These are phyloP conservation scores for Pulveroboletus sp. DNA, from an alignment of 768 basidiomycete genomes.

Conservation along the genomic window DNA sequence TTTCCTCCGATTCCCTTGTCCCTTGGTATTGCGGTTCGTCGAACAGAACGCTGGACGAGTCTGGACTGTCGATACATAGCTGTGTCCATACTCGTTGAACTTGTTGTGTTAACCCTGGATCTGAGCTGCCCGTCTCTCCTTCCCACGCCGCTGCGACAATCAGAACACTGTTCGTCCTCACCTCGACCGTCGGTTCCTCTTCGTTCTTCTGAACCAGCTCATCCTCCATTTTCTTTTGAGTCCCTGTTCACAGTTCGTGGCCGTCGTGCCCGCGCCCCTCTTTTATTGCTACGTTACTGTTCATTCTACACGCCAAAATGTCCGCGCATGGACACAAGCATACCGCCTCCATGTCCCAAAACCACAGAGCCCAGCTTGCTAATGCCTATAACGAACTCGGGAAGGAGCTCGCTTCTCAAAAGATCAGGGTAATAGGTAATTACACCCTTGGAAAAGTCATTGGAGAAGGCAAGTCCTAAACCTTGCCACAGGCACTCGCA, in stretches of 20 bases:
- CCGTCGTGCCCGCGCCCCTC: slow-evolving; percentile 33
- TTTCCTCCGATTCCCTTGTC: slow-evolving; percentile 22
- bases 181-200: slow-evolving; percentile 2
- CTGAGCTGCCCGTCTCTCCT: not conserved
- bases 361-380: slow-evolving; percentile 84
- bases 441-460: slow-evolving; percentile 92
- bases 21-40: slow-evolving; percentile 12
- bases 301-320: slow-evolving; percentile 37
- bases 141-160: slow-evolving; percentile 18
- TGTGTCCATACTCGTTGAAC: slow-evolving; percentile 10
- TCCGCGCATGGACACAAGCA: slow-evolving; percentile 55
- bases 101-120: slow-evolving; percentile 23
- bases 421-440: slow-evolving; percentile 88
- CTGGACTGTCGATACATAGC: slow-evolving; percentile 25
- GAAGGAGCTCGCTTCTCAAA: slow-evolving; percentile 88
- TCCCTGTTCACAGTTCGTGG: slow-evolving; percentile 23
- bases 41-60: slow-evolving; percentile 11
- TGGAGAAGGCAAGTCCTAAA: slow-evolving; percentile 71
- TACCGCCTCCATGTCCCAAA: slow-evolving; percentile 58
- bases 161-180: slow-evolving; percentile 7
- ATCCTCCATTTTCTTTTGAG: slow-evolving; percentile 17
- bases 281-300: slow-evolving; percentile 29
- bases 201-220: slow-evolving; percentile 3
- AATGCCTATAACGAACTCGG: slow-evolving; percentile 97
- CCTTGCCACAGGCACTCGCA: slow-evolving; percentile 8